phyloP scores from a whole-genome alignment of 1,284 basidiomycete genomes.

The Peniophora sp. region DNA sequence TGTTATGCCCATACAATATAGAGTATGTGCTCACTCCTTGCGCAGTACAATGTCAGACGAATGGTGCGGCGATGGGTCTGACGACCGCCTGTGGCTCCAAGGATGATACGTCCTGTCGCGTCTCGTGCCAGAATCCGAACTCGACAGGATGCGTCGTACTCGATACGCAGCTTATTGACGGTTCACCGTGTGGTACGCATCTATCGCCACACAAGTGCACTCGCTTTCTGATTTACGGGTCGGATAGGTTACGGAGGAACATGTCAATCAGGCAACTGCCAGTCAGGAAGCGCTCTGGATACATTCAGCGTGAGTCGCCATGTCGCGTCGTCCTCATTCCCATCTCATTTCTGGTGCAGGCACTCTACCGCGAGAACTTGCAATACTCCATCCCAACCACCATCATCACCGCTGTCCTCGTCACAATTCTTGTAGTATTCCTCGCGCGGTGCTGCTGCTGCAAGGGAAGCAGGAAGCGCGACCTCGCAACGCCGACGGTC shows the following conservation, averaged over 20 bases:
- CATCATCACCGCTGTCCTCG: constrained; percentile 58
- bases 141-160: constrained; percentile 67
- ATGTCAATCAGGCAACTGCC: constrained; percentile 61
- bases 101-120: constrained; percentile 63
- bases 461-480: neutral
- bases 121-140: constrained; percentile 74
- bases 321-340: constrained; percentile 1
- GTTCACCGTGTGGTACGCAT: constrained; percentile 72
- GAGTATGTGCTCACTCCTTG: constrained; percentile 5
- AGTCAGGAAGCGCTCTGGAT: constrained; percentile 53
- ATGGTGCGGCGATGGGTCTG: constrained; percentile 66
- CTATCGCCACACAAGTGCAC: constrained; percentile 1
- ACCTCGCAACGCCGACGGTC: neutral
- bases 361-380: constrained; percentile 72
- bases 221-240: constrained; percentile 1
- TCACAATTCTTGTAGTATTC: constrained; percentile 42
- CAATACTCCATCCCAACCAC: constrained; percentile 80
- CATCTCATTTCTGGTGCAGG: constrained; percentile 21
- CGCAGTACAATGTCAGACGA: constrained; percentile 70
- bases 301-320: constrained; percentile 46
- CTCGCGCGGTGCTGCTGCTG: neutral
- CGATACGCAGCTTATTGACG: constrained; percentile 72
- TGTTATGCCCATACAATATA: constrained; percentile 6
- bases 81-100: constrained; percentile 58
- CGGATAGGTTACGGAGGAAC: constrained; percentile 69